Evolutionary conservation across 345 rosid genomes (phyloP).

Genomic region (Trapa incisa): DNA sequence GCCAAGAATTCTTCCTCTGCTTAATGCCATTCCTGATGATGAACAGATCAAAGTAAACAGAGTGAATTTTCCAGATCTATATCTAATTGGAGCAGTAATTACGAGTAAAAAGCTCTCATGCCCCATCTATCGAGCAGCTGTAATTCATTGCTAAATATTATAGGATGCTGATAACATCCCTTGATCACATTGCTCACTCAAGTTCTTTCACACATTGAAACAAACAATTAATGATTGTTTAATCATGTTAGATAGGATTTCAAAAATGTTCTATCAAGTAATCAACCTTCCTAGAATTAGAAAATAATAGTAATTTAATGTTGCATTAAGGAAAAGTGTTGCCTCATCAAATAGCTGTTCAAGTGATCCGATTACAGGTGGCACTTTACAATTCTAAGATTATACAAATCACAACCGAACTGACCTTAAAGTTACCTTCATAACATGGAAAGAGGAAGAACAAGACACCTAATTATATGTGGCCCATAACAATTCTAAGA

Average conservation of each 20-base stretch:
- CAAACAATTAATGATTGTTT: too few relatives aligned
- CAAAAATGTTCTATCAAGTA: background rate
- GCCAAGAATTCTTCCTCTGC: slow-evolving; percentile 85
- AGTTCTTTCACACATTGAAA: too few relatives aligned
- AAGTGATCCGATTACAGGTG: background rate
- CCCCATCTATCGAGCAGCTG: background rate
- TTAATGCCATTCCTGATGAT: slow-evolving; percentile 63
- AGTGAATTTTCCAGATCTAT: background rate
- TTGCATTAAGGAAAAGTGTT: background rate
- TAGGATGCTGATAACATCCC: background rate
- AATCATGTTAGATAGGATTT: too few relatives aligned
- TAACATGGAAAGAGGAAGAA: background rate
- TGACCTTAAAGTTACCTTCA: slow-evolving; percentile 33
- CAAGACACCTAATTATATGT: background rate
- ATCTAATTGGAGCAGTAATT: background rate
- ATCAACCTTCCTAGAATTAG: background rate
- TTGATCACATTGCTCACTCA: too few relatives aligned
- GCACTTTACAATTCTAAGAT: background rate
- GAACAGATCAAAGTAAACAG: background rate
- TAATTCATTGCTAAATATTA: background rate
- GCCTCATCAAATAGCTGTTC: background rate
- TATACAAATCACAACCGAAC: background rate
- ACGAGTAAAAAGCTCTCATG: background rate
- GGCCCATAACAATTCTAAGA: too few relatives aligned
- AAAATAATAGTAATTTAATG: background rate